Evolutionary conservation across 1,139 yeast species (phyloP).

Genomic region (Lodderomyces margitis): DNA sequence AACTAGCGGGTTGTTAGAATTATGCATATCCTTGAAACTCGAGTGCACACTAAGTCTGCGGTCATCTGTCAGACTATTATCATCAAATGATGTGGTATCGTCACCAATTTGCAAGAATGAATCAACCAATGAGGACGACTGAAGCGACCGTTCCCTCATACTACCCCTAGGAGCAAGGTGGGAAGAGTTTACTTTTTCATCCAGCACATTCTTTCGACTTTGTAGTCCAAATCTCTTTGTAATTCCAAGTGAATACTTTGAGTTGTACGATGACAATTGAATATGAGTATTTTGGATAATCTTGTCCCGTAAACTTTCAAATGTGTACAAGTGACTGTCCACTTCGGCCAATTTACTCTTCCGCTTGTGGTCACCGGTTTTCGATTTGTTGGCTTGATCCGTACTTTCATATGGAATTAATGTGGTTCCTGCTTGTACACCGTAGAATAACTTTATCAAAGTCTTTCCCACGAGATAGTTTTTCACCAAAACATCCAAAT

Average conservation of each 20-base stretch:
- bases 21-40: conserved; percentile 1
- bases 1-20: conserved; percentile 11
- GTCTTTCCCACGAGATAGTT: conserved; percentile 37
- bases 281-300: conserved; percentile 26
- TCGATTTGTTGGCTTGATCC: background rate
- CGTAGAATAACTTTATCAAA: conserved; percentile 36
- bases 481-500: conserved; percentile 35
- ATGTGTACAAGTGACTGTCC: conserved; percentile 21
- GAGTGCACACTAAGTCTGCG: conserved; percentile 5
- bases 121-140: conserved; percentile 19
- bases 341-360: conserved; percentile 12
- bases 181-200: conserved; percentile 5
- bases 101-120: conserved; percentile 22
- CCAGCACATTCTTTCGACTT: conserved; percentile 14
- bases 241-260: conserved; percentile 36
- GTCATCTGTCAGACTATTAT: conserved; percentile 8
- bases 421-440: conserved; percentile 15
- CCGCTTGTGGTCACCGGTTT: conserved; percentile 7
- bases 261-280: conserved; percentile 20
- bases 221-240: conserved; percentile 37
- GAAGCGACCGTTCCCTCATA: conserved; percentile 8
- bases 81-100: conserved; percentile 11
- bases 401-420: background rate
- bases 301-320: conserved; percentile 38
- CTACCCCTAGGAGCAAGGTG: conserved; percentile 5